Percentiles rank a stretch among this genome's conserved stretches.
phyloP scores from a whole-genome alignment of 2,329 filamentous ascomycete genomes.

The Coniochaeta hoffmannii region DNA sequence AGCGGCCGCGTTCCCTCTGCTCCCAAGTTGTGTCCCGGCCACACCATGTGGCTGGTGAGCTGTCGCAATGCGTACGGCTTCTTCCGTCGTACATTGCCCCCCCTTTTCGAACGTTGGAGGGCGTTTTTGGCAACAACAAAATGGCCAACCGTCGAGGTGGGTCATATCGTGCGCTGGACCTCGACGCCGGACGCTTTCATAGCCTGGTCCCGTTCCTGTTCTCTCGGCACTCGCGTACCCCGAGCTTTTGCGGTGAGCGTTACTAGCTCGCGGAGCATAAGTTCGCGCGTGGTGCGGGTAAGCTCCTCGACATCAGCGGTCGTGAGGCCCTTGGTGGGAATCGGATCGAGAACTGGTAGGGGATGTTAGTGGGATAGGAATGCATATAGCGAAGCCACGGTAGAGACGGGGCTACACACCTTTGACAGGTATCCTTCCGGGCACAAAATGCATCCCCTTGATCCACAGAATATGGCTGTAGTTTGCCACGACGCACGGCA shows the following conservation, averaged over 20 bases:
- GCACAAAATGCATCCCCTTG: constrained; percentile 56
- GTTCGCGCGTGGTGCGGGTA: constrained; percentile 57
- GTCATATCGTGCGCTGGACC: constrained; percentile 4
- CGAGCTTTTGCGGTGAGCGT: constrained; percentile 44
- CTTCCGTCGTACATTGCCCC: not conserved
- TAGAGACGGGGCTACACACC: constrained; percentile 35
- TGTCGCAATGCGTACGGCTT: not conserved
- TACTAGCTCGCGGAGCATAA: constrained; percentile 65
- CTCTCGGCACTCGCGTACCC: constrained; percentile 26
- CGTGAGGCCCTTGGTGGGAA: constrained; percentile 66
- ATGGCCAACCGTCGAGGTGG: not conserved
- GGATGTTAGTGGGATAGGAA: not conserved
- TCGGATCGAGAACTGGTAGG: constrained; percentile 66
- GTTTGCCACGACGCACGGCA: constrained; percentile 76
- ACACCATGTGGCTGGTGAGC: not conserved
- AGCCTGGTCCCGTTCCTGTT: constrained; percentile 10
- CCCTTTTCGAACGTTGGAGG: not conserved
- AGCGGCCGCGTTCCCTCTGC: no score
- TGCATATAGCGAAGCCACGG: not conserved
- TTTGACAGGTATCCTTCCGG: constrained; percentile 67
- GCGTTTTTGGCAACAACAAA: no score
- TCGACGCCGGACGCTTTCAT: constrained; percentile 22
- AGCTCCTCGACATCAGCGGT: constrained; percentile 72
- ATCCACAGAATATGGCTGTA: constrained; percentile 67
- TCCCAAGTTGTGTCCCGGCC: no score